Evolutionary conservation across 2,329 filamentous ascomycete species (phyloP).

Genomic region (Penicillium sp.): DNA sequence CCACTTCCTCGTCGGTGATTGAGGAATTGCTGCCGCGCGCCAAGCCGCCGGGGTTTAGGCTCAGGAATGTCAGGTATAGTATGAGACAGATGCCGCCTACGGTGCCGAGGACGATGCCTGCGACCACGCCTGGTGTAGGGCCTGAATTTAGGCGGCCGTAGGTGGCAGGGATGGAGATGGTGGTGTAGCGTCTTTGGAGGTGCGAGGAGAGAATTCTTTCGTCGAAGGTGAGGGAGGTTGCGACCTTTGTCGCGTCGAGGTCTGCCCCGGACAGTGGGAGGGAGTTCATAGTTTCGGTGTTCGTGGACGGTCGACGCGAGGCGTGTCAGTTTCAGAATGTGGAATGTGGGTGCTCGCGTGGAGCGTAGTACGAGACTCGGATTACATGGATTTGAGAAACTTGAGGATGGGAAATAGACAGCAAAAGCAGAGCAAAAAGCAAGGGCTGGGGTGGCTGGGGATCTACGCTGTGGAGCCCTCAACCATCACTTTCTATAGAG

Average conservation of each 20-base stretch:
- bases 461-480: not conserved
- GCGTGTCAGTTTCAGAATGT: not conserved
- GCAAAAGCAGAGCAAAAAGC: not conserved
- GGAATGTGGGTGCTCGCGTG: not conserved
- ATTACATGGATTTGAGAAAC: not conserved
- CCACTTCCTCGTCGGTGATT: slow-evolving; percentile 25
- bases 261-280: not conserved
- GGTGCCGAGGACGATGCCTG: slow-evolving; percentile 52
- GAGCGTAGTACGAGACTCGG: not conserved
- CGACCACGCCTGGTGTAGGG: slow-evolving; percentile 54
- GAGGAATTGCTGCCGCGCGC: slow-evolving; percentile 21
- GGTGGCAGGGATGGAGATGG: slow-evolving; percentile 55
- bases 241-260: not conserved
- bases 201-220: slow-evolving; percentile 6
- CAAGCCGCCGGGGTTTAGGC: slow-evolving; percentile 44
- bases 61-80: slow-evolving; percentile 50
- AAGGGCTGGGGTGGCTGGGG: not conserved
- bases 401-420: not conserved
- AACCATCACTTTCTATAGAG: not conserved
- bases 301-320: not conserved
- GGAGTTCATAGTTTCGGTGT: slow-evolving; percentile 1
- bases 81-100: slow-evolving; percentile 51
- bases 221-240: not conserved
- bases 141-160: slow-evolving; percentile 53
- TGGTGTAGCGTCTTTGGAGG: slow-evolving; percentile 25